Evolutionary conservation across 148 eudicot species (phyloP).

Genomic region (Arbutus unedo): DNA sequence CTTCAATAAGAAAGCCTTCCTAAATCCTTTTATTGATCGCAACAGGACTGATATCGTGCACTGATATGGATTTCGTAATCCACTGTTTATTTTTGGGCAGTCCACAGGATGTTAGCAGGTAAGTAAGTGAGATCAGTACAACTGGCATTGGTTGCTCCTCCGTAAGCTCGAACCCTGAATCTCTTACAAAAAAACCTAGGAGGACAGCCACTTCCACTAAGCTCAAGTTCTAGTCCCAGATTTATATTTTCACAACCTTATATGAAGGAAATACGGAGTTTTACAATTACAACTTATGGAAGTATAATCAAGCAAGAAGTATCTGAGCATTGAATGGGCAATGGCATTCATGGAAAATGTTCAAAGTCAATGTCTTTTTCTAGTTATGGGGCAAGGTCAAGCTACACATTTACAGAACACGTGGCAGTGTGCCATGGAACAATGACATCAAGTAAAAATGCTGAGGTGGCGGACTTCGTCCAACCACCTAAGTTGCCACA

Average conservation of each 20-base stretch:
- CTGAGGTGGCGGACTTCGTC: neutral
- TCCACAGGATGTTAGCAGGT: neutral
- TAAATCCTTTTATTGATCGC: neutral
- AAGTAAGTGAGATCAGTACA: neutral
- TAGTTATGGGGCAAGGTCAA: neutral
- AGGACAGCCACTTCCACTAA: neutral
- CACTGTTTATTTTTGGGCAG: neutral
- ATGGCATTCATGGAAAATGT: neutral
- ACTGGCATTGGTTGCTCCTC: neutral
- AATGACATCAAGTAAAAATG: neutral
- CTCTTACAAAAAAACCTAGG: neutral
- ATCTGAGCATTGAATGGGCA: neutral
- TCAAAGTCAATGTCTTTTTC: neutral
- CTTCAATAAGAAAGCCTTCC: neutral
- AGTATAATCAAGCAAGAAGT: neutral
- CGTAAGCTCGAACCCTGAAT: neutral
- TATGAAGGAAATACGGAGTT: neutral
- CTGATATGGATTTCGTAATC: no score
- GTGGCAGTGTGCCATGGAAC: neutral
- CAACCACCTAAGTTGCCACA: neutral
- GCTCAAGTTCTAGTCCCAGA: neutral
- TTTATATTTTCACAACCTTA: neutral
- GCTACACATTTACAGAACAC: neutral
- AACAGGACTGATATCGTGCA: neutral
- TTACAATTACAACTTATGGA: neutral